phyloP scores from a whole-genome alignment of 352 stramenopile species.

The Globisporangium canariense region DNA sequence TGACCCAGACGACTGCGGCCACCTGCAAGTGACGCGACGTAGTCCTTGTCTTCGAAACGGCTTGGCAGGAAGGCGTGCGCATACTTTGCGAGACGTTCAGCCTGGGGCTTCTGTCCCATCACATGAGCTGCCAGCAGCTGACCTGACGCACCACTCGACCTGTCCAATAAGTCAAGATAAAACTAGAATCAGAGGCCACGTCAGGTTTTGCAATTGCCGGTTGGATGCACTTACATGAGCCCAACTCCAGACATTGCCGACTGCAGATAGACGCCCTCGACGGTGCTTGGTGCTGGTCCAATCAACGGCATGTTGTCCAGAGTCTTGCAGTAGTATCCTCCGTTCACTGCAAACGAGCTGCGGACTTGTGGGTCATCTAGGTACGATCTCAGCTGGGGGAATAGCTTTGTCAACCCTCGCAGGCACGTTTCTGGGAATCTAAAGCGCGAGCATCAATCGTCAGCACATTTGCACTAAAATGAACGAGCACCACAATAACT shows the following conservation, averaged over 20 bases:
- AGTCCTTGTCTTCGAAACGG: slow-evolving; percentile 58
- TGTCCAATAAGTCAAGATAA: slow-evolving; percentile 5
- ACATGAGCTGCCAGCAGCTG: slow-evolving; percentile 64
- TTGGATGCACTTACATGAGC: slow-evolving; percentile 43
- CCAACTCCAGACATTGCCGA: slow-evolving; percentile 72
- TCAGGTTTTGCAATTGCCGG: neutral
- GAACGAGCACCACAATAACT: neutral
- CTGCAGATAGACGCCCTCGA: slow-evolving; percentile 65
- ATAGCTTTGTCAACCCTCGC: slow-evolving; percentile 51
- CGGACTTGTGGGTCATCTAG: slow-evolving; percentile 47
- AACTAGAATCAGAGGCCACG: neutral
- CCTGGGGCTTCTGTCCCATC: slow-evolving; percentile 44
- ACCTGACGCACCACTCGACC: slow-evolving; percentile 67
- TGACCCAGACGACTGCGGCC: slow-evolving; percentile 48
- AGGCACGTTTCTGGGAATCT: slow-evolving; percentile 74
- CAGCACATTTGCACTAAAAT: neutral
- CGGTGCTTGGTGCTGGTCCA: slow-evolving; percentile 47
- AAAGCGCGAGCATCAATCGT: neutral
- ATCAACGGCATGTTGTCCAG: slow-evolving; percentile 75
- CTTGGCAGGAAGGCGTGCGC: slow-evolving; percentile 52
- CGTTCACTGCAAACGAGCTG: slow-evolving; percentile 65
- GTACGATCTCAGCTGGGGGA: slow-evolving; percentile 64
- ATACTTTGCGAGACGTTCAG: slow-evolving; percentile 43
- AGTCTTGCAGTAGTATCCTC: slow-evolving; percentile 81
- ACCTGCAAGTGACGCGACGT: slow-evolving; percentile 52